phyloP scores from a whole-genome alignment of 1,284 basidiomycete species.

The Erythrobasidium hasegawianum region DNA sequence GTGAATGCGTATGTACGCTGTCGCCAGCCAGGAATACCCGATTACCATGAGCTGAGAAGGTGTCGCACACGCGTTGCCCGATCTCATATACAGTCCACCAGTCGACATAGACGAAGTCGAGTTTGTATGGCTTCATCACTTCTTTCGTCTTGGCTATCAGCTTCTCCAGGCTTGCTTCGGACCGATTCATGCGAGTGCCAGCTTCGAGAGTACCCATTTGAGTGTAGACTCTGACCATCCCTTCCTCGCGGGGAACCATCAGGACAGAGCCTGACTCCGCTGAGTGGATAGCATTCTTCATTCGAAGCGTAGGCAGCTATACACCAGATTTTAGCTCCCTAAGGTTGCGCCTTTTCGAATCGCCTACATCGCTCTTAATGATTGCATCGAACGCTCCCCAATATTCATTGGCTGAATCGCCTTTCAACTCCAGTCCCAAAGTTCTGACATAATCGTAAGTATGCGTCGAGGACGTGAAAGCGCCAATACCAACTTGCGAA shows the following conservation, averaged over 20 bases:
- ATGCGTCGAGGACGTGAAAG: not conserved
- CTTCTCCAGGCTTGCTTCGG: slow-evolving; percentile 58
- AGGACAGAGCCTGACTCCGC: slow-evolving; percentile 45
- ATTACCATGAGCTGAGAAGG: slow-evolving; percentile 59
- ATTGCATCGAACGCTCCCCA: slow-evolving; percentile 48
- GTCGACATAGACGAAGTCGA: slow-evolving; percentile 60
- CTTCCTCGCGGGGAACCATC: slow-evolving; percentile 47
- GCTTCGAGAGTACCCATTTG: slow-evolving; percentile 35
- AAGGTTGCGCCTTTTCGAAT: no score
- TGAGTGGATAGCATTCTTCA: slow-evolving; percentile 47
- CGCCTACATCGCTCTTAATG: slow-evolving; percentile 38
- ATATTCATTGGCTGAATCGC: slow-evolving; percentile 48
- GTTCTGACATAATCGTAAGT: slow-evolving; percentile 34
- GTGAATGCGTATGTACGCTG: slow-evolving; percentile 23
- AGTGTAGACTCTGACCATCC: slow-evolving; percentile 44
- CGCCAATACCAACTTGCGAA: slow-evolving; percentile 39
- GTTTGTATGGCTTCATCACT: slow-evolving; percentile 63
- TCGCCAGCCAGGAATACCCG: slow-evolving; percentile 70
- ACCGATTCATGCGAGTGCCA: slow-evolving; percentile 53
- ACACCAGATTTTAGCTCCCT: not conserved
- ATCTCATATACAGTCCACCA: slow-evolving; percentile 71
- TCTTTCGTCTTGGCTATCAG: slow-evolving; percentile 62
- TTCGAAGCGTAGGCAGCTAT: slow-evolving; percentile 30
- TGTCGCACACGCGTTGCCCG: slow-evolving; percentile 59
- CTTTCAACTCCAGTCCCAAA: slow-evolving; percentile 46